Conservation (phyloP, 257 asterid genomes). For the Solanum chmielewskii region DNA sequence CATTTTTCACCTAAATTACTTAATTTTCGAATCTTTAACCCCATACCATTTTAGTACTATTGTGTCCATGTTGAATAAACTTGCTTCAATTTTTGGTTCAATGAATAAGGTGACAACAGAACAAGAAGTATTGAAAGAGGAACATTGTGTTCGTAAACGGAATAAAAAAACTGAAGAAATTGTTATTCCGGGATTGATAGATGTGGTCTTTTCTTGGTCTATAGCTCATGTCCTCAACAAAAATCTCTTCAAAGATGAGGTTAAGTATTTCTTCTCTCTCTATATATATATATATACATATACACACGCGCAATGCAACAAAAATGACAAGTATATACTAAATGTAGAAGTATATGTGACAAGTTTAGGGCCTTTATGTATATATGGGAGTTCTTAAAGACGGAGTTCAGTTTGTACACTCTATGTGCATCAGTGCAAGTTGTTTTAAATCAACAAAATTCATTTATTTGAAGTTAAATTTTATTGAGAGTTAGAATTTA, state of each 20-base stretch:
- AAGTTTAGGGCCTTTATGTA: not conserved
- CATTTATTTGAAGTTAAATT: not conserved
- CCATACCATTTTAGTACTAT: not conserved
- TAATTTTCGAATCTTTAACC: not conserved
- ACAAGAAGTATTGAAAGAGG: not conserved
- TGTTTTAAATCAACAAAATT: not conserved
- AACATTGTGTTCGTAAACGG: not conserved
- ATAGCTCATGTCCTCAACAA: slow-evolving; percentile 19
- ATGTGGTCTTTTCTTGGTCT: slow-evolving; percentile 32
- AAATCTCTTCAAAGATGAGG: slow-evolving; percentile 27
- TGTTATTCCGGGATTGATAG: not conserved
- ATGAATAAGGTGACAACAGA: not conserved
- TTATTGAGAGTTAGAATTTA: not conserved
- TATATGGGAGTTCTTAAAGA: not conserved
- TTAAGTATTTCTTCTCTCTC: not conserved
- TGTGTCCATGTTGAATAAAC: not conserved
- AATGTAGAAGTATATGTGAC: not conserved
- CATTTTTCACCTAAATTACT: not conserved
- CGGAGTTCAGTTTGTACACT: not conserved
- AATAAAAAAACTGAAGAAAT: not conserved
- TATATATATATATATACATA: not conserved
- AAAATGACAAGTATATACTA: not conserved
- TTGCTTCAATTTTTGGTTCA: not conserved
- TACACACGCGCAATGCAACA: not conserved
- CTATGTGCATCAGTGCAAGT: not conserved